Conservation (phyloP, 1,139 yeast genomes). For the Yamadazyma triangularis region DNA sequence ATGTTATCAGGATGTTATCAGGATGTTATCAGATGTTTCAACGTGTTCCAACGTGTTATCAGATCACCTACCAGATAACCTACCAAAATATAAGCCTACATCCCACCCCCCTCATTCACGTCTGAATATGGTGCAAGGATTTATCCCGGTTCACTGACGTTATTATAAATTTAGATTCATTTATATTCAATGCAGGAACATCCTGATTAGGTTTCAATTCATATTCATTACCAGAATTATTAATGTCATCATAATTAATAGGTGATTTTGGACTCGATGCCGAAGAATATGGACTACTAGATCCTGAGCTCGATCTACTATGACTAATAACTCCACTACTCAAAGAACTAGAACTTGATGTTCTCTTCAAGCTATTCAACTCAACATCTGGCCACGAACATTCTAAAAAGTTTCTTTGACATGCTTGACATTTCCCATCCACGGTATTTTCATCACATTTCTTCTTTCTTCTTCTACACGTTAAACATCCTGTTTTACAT, state of each 20-base stretch:
- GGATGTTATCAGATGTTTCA: background rate
- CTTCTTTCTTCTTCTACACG: slow-evolving; percentile 44
- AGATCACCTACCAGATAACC: no score
- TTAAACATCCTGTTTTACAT: slow-evolving; percentile 42
- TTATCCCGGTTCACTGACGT: slow-evolving; percentile 10
- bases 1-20: no score
- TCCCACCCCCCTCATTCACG: no score
- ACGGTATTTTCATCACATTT: slow-evolving; percentile 43
- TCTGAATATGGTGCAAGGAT: slow-evolving; percentile 1
- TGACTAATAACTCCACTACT: background rate
- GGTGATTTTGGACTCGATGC: slow-evolving; percentile 11
- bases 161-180: slow-evolving; percentile 6
- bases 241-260: background rate
- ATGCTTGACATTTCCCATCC: slow-evolving; percentile 46
- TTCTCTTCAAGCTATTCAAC: background rate
- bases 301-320: background rate
- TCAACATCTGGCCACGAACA: slow-evolving; percentile 37
- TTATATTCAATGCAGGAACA: slow-evolving; percentile 7
- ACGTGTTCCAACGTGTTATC: slow-evolving; percentile 3
- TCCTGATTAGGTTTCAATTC: slow-evolving; percentile 5
- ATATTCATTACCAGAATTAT: slow-evolving; percentile 4
- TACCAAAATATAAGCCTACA: no score
- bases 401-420: slow-evolving; percentile 43
- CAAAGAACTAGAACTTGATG: background rate
- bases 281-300: background rate